A percentile compares a stretch with the other conserved stretches of the same genome.
Conservation (phyloP, 306 rosid species). For the Cyclanthera cordifolia region DNA sequence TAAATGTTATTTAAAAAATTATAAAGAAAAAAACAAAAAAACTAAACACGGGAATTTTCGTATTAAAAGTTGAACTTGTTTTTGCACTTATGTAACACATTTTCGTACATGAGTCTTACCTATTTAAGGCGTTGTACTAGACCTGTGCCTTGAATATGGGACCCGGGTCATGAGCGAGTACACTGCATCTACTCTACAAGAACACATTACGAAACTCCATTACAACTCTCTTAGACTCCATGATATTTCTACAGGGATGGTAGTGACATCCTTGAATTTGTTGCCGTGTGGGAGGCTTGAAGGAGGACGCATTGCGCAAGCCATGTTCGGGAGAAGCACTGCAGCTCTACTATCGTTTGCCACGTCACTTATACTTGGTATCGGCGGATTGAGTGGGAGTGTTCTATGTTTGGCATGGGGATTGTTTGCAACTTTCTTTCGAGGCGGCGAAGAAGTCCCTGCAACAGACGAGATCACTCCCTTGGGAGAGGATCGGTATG, state of each 20-base stretch:
- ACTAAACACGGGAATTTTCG: no score
- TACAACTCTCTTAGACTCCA: background rate
- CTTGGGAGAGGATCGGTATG: conserved; percentile 57
- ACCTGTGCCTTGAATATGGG: no score
- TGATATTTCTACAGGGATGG: conserved; percentile 61
- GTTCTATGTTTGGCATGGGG: conserved; percentile 95
- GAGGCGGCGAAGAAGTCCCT: conserved; percentile 86
- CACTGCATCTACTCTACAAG: background rate
- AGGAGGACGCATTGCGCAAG: conserved; percentile 92
- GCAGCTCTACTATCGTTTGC: conserved; percentile 59
- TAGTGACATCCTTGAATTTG: conserved; percentile 83
- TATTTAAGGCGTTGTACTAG: no score
- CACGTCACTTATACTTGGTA: conserved; percentile 66
- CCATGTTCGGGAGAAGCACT: conserved; percentile 74
- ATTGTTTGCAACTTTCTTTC: conserved; percentile 72
- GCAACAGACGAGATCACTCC: conserved; percentile 76
- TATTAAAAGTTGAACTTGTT: no score
- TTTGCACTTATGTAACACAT: no score
- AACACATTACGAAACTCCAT: background rate
- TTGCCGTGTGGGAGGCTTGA: conserved; percentile 81
- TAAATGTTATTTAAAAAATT: no score
- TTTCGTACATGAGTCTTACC: no score
- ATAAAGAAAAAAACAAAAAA: no score
- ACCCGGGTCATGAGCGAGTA: no score
- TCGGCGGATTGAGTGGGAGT: conserved; percentile 86